Evolutionary conservation across 345 rosid species (phyloP), one percentile per base, ranked within the genome.

Genomic region (Salix brachista): DNA sequence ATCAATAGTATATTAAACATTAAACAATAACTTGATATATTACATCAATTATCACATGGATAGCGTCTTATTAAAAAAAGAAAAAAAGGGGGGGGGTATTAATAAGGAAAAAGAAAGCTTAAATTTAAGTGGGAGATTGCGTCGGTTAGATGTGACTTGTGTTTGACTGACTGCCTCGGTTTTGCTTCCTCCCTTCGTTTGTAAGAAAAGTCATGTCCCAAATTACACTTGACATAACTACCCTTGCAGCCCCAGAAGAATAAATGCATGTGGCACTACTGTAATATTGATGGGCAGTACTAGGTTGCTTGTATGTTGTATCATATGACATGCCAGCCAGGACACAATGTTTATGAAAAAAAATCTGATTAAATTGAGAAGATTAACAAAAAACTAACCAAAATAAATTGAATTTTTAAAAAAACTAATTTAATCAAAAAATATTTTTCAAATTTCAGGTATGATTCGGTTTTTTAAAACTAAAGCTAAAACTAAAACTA

Each of bases 61-160:
- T 2, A 39, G 11, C 42, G 8, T 39, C 9, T 39, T 39, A 39
- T 39, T 9, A 39, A 39, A 39, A 1, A 8, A 39, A 39, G 0
- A 39, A 8, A 39, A 8, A 39, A 39, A 39, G 56, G 56, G 18
- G 6, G 58, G 9, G n/a, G 21, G n/a, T 52, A 3, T 32, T 32
- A 34, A 34, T 34, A 4, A 34, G 36, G 36, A 34, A 34, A 34
- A 34, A 4, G 36, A 34, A 60, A 23, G 28, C 14, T 62, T n/a
- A 25, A 17, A 28, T 32, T 17, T 5, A 65, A 1, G 69, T 32
- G 69, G 56, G 44, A 78, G 34, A 76, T 76, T 73, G 79, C 86
- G 77, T 74, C 83, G 78, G 82, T 46, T 71, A 1, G 80, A 84
- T 41, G 80, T 78, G 83, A 2, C 79, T 83, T 39, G 80, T 80